Evolutionary conservation across 1,284 basidiomycete genomes (phyloP).

Genomic region (Sporisorium iseilematis-ciliati): DNA sequence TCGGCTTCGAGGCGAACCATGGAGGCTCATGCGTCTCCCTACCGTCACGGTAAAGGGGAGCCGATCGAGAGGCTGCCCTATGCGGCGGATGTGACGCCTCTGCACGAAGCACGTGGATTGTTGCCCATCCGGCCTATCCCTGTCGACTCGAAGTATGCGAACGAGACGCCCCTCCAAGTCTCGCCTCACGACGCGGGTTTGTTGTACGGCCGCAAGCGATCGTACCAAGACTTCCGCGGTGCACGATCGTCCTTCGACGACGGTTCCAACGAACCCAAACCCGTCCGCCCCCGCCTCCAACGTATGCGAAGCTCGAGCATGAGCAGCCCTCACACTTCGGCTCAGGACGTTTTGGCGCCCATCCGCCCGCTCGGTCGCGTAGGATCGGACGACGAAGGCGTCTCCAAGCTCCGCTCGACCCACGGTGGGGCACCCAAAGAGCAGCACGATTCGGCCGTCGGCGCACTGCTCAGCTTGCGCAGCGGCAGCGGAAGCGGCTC

Average conservation of each 20-base stretch:
- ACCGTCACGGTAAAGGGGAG: conserved; percentile 18
- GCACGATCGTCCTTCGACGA: conserved; percentile 12
- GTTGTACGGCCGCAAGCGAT: conserved; percentile 38
- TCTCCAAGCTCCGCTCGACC: conserved; percentile 43
- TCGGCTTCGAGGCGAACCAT: conserved; percentile 14
- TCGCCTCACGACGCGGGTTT: conserved; percentile 15
- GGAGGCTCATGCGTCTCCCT: conserved; percentile 15
- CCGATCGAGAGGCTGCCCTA: conserved; percentile 23
- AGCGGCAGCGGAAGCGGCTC: conserved; percentile 40
- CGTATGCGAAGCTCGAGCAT: conserved; percentile 49
- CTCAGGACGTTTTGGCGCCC: conserved; percentile 27
- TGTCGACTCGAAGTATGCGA: conserved; percentile 36
- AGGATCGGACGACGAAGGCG: conserved; percentile 43
- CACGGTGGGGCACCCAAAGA: conserved; percentile 26
- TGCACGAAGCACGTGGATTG: conserved; percentile 46
- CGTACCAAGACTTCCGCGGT: conserved; percentile 35
- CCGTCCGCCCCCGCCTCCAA: conserved; percentile 31
- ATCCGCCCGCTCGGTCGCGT: conserved; percentile 31
- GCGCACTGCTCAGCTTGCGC: conserved; percentile 48
- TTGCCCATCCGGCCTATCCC: conserved; percentile 51
- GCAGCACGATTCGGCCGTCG: conserved; percentile 48
- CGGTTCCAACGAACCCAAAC: conserved; percentile 8
- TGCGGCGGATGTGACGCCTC: conserved; percentile 36
- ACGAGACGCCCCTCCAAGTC: neutral
- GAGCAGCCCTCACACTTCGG: conserved; percentile 18